Evolutionary conservation across 2,329 filamentous ascomycete genomes (phyloP).

Genomic region (Talaromyces sp.): DNA sequence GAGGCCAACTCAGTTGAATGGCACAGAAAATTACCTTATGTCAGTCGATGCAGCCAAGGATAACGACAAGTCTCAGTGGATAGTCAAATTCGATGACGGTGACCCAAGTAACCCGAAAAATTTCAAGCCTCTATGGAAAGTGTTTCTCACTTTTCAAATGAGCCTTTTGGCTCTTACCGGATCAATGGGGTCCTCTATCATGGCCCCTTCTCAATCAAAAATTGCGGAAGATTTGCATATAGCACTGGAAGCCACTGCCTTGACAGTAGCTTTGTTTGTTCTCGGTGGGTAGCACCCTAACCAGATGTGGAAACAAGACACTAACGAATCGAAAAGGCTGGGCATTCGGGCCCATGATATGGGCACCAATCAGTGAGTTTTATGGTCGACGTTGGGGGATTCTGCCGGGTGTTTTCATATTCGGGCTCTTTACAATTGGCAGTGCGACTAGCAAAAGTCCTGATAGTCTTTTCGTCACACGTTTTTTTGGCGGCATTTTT

Average conservation of each 20-base stretch:
- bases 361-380: slow-evolving; percentile 42
- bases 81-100: neutral
- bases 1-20: neutral
- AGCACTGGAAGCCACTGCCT: neutral
- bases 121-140: slow-evolving; percentile 2
- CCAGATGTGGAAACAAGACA: neutral
- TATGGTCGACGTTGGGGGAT: slow-evolving; percentile 47
- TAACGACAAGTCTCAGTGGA: neutral
- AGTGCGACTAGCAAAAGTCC: slow-evolving; percentile 50
- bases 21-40: neutral
- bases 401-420: slow-evolving; percentile 44
- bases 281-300: neutral
- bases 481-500: slow-evolving; percentile 51
- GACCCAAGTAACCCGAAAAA: slow-evolving; percentile 7
- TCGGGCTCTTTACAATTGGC: slow-evolving; percentile 51
- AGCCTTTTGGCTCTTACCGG: slow-evolving; percentile 7
- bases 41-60: neutral
- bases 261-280: slow-evolving; percentile 1
- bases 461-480: slow-evolving; percentile 48
- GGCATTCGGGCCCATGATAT: slow-evolving; percentile 34
- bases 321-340: slow-evolving; percentile 17
- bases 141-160: slow-evolving; percentile 7
- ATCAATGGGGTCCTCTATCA: slow-evolving; percentile 6
- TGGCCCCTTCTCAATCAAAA: slow-evolving; percentile 2
- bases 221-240: slow-evolving; percentile 1